phyloP scores from a whole-genome alignment of 441 rosid species.

The Gossypium trilobum region DNA sequence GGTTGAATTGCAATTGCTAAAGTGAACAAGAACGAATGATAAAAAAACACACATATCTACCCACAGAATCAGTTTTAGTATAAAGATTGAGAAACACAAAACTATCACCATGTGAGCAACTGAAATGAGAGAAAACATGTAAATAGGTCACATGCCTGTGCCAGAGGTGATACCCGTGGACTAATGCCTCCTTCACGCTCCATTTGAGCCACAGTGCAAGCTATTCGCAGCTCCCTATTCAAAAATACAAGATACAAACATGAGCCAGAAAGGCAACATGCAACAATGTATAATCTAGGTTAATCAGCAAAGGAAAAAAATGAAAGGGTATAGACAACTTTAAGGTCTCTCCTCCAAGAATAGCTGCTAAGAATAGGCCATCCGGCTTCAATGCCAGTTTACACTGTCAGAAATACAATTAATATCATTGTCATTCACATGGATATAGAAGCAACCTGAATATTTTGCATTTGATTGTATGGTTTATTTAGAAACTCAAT shows the following conservation, averaged over 20 bases:
- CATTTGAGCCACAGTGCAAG: conserved; percentile 98
- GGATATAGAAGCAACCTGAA: conserved; percentile 1
- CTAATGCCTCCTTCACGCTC: conserved; percentile 99
- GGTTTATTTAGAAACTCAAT: neutral
- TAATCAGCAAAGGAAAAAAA: conserved; percentile 4
- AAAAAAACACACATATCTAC: neutral
- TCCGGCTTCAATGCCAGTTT: conserved; percentile 94
- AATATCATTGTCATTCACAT: conserved; percentile 24
- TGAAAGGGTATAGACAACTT: conserved; percentile 39
- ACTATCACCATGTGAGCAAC: neutral
- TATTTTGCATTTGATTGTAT: neutral
- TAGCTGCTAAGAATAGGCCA: conserved; percentile 94
- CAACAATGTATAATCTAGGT: neutral
- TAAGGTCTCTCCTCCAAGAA: conserved; percentile 97
- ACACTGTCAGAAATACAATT: conserved; percentile 51
- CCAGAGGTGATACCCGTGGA: conserved; percentile 88
- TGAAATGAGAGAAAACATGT: neutral
- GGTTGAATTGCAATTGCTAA: neutral
- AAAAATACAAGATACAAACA: conserved; percentile 14
- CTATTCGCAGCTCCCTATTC: conserved; percentile 82
- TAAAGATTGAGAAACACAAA: neutral
- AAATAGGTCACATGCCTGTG: conserved; percentile 51
- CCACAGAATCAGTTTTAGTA: neutral
- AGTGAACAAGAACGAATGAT: neutral
- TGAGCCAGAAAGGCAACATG: conserved; percentile 2